Evolutionary conservation across 805 yeast genomes (phyloP).

Genomic region (Alloascoidea hylecoeti): DNA sequence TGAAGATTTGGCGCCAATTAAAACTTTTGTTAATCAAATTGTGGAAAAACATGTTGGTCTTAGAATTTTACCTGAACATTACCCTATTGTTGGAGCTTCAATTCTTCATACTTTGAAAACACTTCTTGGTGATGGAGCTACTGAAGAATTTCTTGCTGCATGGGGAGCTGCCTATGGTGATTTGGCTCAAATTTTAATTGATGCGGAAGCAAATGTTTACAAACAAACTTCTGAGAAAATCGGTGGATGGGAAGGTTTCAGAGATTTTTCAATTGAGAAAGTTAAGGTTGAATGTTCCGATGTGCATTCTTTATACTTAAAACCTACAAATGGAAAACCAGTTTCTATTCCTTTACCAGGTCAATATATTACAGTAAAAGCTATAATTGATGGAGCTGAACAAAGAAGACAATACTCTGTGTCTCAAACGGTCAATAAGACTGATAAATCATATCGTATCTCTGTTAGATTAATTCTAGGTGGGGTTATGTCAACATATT

Average conservation of each 20-base stretch:
- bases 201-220: conserved; percentile 36
- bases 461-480: conserved; percentile 34
- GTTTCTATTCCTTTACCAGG: conserved; percentile 21
- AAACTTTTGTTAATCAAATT: conserved; percentile 40
- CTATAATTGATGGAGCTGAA: conserved; percentile 15
- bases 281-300: conserved; percentile 28
- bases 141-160: conserved; percentile 40
- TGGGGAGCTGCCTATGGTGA: conserved; percentile 55
- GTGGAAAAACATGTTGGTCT: conserved; percentile 56
- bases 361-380: conserved; percentile 22
- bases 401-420: conserved; percentile 49
- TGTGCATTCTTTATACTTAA: conserved; percentile 37
- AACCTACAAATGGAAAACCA: conserved; percentile 26
- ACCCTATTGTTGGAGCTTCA: conserved; percentile 46
- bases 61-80: conserved; percentile 48
- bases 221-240: conserved; percentile 14
- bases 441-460: conserved; percentile 34
- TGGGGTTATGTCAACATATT: conserved; percentile 35
- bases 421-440: conserved; percentile 22
- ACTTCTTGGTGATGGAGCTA: conserved; percentile 47
- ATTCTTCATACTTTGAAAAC: conserved; percentile 39
- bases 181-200: conserved; percentile 46
- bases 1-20: conserved; percentile 38
- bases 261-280: conserved; percentile 29
- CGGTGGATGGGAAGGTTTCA: conserved; percentile 48